These are phyloP conservation scores for Lenwebbia sp. DNA, from an alignment of 345 rosid genomes.

Conservation along the genomic window DNA sequence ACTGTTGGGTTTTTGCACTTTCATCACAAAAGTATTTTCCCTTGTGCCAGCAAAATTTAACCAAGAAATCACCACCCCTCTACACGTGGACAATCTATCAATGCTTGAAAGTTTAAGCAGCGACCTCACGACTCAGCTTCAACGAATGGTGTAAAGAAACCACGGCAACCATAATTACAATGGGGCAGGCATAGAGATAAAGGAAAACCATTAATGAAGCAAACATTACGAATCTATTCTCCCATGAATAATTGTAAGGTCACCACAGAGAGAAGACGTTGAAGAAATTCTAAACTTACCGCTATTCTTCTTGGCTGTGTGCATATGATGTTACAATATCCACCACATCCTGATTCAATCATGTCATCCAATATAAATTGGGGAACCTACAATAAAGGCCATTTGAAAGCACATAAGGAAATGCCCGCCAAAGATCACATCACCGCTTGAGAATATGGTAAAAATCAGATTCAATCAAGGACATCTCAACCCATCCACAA, in stretches of 20 bases:
- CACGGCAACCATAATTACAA: not conserved
- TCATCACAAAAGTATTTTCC: not conserved
- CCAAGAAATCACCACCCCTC: not conserved
- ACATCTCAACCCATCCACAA: not conserved
- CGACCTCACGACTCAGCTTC: not conserved
- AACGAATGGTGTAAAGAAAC: not conserved
- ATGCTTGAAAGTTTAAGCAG: not conserved
- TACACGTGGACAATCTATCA: not conserved
- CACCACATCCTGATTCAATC: constrained; percentile 78
- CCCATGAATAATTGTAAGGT: not conserved
- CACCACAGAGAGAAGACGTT: not conserved
- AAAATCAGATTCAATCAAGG: not conserved
- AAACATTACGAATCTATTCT: not conserved
- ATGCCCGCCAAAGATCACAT: not conserved
- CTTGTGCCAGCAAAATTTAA: not conserved
- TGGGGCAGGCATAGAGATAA: not conserved
- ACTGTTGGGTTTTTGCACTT: not conserved
- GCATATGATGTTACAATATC: constrained; percentile 81
- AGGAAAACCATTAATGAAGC: not conserved
- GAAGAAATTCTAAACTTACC: constrained; percentile 24
- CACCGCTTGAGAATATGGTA: not conserved
- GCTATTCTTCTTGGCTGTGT: constrained; percentile 95
- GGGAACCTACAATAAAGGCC: constrained; percentile 52
- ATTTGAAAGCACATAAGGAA: not conserved
- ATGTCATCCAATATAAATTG: constrained; percentile 91